These are phyloP conservation scores for Scedosporium boydii DNA, from an alignment of 2,329 filamentous ascomycete genomes.

Conservation along the genomic window DNA sequence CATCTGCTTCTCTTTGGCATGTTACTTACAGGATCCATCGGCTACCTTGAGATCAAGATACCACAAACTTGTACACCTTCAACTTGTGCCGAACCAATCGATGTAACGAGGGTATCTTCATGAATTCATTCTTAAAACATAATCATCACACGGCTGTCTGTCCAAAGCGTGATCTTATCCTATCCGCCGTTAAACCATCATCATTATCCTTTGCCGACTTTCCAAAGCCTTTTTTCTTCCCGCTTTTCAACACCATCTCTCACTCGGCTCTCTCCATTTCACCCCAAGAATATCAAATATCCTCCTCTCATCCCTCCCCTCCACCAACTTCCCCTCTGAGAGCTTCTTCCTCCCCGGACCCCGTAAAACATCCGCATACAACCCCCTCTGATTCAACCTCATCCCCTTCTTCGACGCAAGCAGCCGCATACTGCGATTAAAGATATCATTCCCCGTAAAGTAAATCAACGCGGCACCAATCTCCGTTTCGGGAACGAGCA, in stretches of 20 bases:
- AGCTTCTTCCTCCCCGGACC: conserved; percentile 48
- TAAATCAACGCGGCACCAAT: conserved; percentile 84
- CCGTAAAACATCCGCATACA: conserved; percentile 63
- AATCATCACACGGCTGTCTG: too few species aligned
- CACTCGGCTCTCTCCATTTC: conserved; percentile 70
- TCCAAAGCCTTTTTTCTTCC: background rate
- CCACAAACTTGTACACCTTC: background rate
- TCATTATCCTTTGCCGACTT: background rate
- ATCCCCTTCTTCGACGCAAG: conserved; percentile 73
- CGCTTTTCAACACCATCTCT: conserved; percentile 57
- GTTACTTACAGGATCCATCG: background rate
- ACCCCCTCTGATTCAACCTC: conserved; percentile 73
- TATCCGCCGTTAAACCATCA: too few species aligned
- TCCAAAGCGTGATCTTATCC: too few species aligned
- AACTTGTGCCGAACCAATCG: too few species aligned
- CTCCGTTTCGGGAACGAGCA: conserved; percentile 71
- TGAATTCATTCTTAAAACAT: too few species aligned
- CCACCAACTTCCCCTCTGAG: conserved; percentile 60
- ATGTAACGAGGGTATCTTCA: too few species aligned
- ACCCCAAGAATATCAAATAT: conserved; percentile 79
- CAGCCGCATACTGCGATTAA: conserved; percentile 78
- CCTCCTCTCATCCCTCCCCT: conserved; percentile 63
- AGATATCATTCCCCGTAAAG: conserved; percentile 92
- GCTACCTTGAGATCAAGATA: background rate
- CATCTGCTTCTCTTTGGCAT: background rate